Conservation (phyloP, 2,329 filamentous ascomycete species). For the Colletotrichum sp. region DNA sequence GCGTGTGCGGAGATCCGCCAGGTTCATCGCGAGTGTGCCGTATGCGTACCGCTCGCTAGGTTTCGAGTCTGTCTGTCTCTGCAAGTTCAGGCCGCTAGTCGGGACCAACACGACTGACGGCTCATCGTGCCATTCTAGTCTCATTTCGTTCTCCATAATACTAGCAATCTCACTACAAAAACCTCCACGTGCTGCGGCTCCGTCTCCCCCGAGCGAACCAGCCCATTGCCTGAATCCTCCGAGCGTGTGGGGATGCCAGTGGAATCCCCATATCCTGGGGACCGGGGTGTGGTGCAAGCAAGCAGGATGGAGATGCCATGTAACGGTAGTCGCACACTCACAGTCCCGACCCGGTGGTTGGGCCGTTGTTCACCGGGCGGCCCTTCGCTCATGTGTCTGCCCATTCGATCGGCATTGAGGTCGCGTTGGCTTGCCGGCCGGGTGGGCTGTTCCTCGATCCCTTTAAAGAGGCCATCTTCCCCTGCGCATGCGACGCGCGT, state of each 20-base stretch:
- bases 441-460: background rate
- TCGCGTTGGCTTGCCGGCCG: background rate
- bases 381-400: background rate
- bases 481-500: background rate
- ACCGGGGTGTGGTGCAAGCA: background rate
- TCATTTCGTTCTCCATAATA: background rate
- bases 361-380: background rate
- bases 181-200: slow-evolving; percentile 14
- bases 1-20: slow-evolving; percentile 1
- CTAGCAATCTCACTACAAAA: background rate
- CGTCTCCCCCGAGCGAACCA: slow-evolving; percentile 3
- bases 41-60: background rate
- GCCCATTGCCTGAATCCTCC: background rate
- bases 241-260: background rate
- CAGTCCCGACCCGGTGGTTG: slow-evolving; percentile 5
- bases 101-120: background rate
- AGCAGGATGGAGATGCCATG: slow-evolving; percentile 5
- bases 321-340: slow-evolving; percentile 4
- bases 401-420: background rate
- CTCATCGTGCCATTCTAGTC: background rate
- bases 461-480: background rate
- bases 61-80: background rate
- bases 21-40: background rate
- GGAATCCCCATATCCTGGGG: background rate
- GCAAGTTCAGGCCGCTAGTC: background rate